Base-by-base conservation (phyloP, 768 basidiomycete genomes). In the Lactarius vividus region DNA sequence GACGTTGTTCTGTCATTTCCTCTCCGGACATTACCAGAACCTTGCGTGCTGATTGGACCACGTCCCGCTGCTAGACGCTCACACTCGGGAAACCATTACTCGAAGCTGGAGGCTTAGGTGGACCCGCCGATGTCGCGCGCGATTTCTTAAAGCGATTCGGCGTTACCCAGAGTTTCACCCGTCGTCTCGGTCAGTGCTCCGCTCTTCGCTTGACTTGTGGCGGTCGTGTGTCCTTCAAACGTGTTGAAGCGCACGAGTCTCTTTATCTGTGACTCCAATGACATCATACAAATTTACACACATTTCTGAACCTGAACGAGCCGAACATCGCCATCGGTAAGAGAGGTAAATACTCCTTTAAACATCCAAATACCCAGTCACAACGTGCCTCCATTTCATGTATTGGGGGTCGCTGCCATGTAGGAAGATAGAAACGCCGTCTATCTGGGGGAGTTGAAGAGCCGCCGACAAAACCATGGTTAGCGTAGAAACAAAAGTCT, bases 221-320 rank as follows among this genome's bases (percentile, higher is more conserved):
- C 31, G 16, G 15, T 28, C 4, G 52, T 15, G 35, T 29, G 46
- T 4, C 28, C 20, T 28, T 39, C 31, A 15, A 29, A 18, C 28
- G 92, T 3, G 77, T 95, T 4, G 91, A 94, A 75, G 87, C 82
- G 9, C 94, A 95, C 69, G 92, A 95, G 75, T 79, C 82, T 8
- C 92, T 92, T 0, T 94, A 93, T 74, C 79, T 96, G 23, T 84
- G 85, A 87, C 18, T 88, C 84, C 35, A 72, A 83, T 13, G 83
- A 81, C 68, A 70, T 82, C 44, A 84, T 92, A 59, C 75, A 82
- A 54, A 76, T 72, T 2, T 91, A 1, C 87, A 92, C 71, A 82
- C 88, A 0, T 94, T 94, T 77, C 92, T 90, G 8, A 81, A 94
- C 72, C 92, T 90, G 8, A 81, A 94, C 72, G 92, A 95, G 74